Conservation (phyloP, 805 yeast genomes). For the Candida insectorum region DNA sequence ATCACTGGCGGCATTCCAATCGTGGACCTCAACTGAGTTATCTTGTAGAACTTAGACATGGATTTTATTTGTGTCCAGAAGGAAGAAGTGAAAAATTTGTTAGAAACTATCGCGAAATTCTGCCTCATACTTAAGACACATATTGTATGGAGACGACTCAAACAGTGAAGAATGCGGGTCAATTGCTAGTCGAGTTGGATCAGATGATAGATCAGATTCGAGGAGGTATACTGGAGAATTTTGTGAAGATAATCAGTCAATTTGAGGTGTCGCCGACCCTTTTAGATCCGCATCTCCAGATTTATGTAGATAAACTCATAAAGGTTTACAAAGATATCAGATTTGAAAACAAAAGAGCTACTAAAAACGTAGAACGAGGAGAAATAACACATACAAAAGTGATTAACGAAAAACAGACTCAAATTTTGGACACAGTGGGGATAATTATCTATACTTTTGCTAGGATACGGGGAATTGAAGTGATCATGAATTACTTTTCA, state of each 20-base stretch:
- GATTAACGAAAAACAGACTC: too few species aligned
- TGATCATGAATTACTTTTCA: constrained; percentile 54
- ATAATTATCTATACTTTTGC: constrained; percentile 53
- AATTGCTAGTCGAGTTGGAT: too few species aligned
- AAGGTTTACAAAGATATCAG: neutral
- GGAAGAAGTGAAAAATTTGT: too few species aligned
- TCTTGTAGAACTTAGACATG: constrained; percentile 43
- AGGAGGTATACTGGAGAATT: too few species aligned
- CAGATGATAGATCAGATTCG: too few species aligned
- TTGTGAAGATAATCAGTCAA: constrained; percentile 32
- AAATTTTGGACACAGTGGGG: constrained; percentile 19
- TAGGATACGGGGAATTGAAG: constrained; percentile 65
- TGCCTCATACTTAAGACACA: too few species aligned
- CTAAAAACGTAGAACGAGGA: too few species aligned
- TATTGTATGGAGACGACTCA: too few species aligned
- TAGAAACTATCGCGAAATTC: too few species aligned
- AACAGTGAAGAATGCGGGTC: too few species aligned
- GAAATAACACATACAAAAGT: too few species aligned
- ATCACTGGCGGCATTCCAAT: constrained; percentile 77
- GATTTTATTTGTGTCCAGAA: too few species aligned
- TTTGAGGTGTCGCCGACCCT: constrained; percentile 55
- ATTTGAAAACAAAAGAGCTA: neutral
- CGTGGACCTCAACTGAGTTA: constrained; percentile 75
- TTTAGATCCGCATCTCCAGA: constrained; percentile 35
- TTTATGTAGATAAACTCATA: constrained; percentile 5